Evolutionary conservation across 1,284 basidiomycete genomes (phyloP), one percentile per base, ranked within the genome.

Genomic region (Rhodofomes roseus): DNA sequence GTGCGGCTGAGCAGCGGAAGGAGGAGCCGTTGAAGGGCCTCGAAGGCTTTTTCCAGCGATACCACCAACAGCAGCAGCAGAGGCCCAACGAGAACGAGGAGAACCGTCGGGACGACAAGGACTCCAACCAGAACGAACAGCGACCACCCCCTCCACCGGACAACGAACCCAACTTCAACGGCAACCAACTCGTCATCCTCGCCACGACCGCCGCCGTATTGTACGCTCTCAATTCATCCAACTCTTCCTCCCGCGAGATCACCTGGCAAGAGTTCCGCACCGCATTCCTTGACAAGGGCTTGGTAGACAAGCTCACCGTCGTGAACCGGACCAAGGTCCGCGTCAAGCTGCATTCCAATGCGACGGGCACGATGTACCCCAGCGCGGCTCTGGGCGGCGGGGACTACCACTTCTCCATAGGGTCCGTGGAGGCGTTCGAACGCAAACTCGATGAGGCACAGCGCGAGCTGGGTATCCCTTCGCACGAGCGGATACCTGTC

Each of bases 251-350:
- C 5, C 86, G 90, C 63, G 96, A 98, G 76, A 97, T 98, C 66
- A 98, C 96, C 64, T 98, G 96, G 95, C 96, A 98, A 76, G 96
- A 98, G 74, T 98, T 98, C 81, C 88, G 95, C 61, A 96, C 93
- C 55, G 92, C 92, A 22, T 93, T 98, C 77, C 87, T 98, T 55
- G 93, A 97, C 74, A 96, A 96, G 74, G 96, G 95, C 43, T 86
- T 98, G 56, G 97, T 99, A 29, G 95, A 98, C 67, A 95, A 90
- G 70, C 87, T 99, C 59, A 86, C 88, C 56, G 97, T 99, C 60
- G 86, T 98, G 70, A 99, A 99, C 75, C 87, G 95, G 40, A 86
- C 86, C 63, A 91, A 86, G 71, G 96, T 98, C 58, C 90, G 92
- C 56, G 87, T 97, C 66, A 90, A 90, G 71, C 80, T 95, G 34